Percentiles rank a stretch among this genome's conserved stretches.
phyloP scores from a whole-genome alignment of 2,329 filamentous ascomycete genomes.

The Fusarium tricinctum region DNA sequence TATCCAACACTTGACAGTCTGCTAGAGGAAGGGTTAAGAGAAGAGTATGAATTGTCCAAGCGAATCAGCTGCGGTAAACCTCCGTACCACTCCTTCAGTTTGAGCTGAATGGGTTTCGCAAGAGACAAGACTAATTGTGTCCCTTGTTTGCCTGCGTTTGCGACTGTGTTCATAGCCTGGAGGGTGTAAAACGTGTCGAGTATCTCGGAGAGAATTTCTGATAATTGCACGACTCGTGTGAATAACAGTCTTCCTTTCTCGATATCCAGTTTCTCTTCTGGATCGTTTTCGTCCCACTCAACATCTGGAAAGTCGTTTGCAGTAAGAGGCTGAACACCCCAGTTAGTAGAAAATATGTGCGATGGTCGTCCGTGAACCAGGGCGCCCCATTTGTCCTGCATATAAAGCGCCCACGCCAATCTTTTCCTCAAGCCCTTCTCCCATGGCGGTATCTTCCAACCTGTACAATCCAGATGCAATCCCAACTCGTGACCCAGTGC shows the following conservation, averaged over 20 bases:
- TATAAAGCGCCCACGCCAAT: constrained; percentile 90
- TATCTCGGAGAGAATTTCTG: constrained; percentile 82
- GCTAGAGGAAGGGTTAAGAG: constrained; percentile 54
- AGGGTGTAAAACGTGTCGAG: constrained; percentile 87
- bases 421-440: constrained; percentile 87
- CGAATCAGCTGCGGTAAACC: constrained; percentile 73
- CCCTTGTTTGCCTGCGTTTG: constrained; percentile 75
- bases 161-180: constrained; percentile 78
- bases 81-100: constrained; percentile 85
- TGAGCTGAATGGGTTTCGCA: constrained; percentile 85
- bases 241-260: constrained; percentile 79
- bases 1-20: constrained; percentile 77
- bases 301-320: constrained; percentile 80
- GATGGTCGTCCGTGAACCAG: constrained; percentile 88
- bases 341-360: constrained; percentile 77
- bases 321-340: constrained; percentile 79
- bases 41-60: constrained; percentile 72
- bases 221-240: constrained; percentile 80
- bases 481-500: constrained; percentile 90
- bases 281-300: constrained; percentile 73
- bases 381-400: constrained; percentile 94
- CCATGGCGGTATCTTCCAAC: constrained; percentile 90
- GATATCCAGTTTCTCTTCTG: constrained; percentile 74
- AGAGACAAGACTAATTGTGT: constrained; percentile 80
- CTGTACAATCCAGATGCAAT: constrained; percentile 86